phyloP scores from a whole-genome alignment of 2,329 filamentous ascomycete species.

The Aspergillus pseudoglaucus region DNA sequence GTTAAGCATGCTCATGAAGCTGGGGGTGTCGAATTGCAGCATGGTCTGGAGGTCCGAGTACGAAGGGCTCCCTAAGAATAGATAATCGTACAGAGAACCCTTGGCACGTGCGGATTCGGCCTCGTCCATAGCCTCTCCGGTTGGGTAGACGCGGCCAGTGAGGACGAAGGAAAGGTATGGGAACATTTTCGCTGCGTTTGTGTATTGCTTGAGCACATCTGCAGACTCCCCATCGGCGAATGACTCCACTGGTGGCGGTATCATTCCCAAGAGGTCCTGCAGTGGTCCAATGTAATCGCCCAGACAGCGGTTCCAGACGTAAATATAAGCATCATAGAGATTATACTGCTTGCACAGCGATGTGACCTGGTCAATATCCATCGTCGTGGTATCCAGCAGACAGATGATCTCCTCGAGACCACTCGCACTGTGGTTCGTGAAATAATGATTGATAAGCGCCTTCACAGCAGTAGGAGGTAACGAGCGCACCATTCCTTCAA shows the following conservation, averaged over 20 bases:
- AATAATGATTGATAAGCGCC: slow-evolving; percentile 74
- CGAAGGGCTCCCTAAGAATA: slow-evolving; percentile 74
- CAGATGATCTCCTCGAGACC: slow-evolving; percentile 91
- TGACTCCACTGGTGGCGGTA: slow-evolving; percentile 15
- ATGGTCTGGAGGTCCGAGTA: slow-evolving; percentile 83
- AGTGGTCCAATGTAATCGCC: slow-evolving; percentile 86
- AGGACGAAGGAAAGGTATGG: slow-evolving; percentile 89
- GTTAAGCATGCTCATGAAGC: slow-evolving; percentile 90
- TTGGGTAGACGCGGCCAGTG: slow-evolving; percentile 87
- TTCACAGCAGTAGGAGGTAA: slow-evolving; percentile 82
- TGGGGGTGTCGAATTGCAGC: slow-evolving; percentile 80
- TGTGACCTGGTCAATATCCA: slow-evolving; percentile 92
- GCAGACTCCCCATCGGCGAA: slow-evolving; percentile 39
- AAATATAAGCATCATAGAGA: slow-evolving; percentile 90
- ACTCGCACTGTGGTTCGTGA: slow-evolving; percentile 65
- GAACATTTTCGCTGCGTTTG: slow-evolving; percentile 80
- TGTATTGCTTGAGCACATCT: slow-evolving; percentile 51
- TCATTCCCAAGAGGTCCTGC: slow-evolving; percentile 64
- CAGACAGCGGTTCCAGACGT: slow-evolving; percentile 92
- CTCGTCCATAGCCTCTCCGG: slow-evolving; percentile 67
- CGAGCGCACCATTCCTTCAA: slow-evolving; percentile 66
- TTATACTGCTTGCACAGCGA: slow-evolving; percentile 83
- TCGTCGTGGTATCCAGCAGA: slow-evolving; percentile 78
- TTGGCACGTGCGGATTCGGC: slow-evolving; percentile 70
- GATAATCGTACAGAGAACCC: slow-evolving; percentile 81